Percentiles rank a stretch among this genome's conserved stretches.
These are phyloP conservation scores for Perilla frutescens DNA, from an alignment of 257 asterid species.

Conservation along the genomic window DNA sequence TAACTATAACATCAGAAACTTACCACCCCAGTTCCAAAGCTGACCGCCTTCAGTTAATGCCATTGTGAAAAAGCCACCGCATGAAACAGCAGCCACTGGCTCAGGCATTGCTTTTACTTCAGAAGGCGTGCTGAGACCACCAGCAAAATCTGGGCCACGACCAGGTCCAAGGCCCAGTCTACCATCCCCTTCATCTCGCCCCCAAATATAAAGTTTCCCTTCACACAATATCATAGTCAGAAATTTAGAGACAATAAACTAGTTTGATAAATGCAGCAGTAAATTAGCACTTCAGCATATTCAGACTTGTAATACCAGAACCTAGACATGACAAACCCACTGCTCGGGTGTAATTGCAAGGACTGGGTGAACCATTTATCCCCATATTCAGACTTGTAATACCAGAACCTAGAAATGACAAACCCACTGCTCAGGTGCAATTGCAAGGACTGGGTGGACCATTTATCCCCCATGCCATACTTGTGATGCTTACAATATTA, in stretches of 20 bases:
- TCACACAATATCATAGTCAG: constrained; percentile 29
- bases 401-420: neutral
- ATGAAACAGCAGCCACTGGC: constrained; percentile 84
- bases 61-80: constrained; percentile 99
- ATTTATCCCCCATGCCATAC: too few species aligned
- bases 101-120: constrained; percentile 73
- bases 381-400: neutral
- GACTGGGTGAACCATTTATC: too few species aligned
- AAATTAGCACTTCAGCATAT: neutral
- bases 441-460: neutral
- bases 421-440: neutral
- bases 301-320: neutral
- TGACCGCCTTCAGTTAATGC: constrained; percentile 85
- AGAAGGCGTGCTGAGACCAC: constrained; percentile 87
- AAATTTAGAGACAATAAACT: constrained; percentile 29
- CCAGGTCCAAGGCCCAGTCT: constrained; percentile 96
- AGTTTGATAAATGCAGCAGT: constrained; percentile 33
- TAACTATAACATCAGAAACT: constrained; percentile 14
- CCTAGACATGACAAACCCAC: neutral
- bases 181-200: constrained; percentile 99
- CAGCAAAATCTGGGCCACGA: constrained; percentile 92
- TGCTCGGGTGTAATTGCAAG: neutral
- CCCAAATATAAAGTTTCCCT: constrained; percentile 95
- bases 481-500: too few species aligned
- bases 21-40: constrained; percentile 99